phyloP scores from a whole-genome alignment of 2,329 filamentous ascomycete genomes.

The Aspergillus hiratsukae region DNA sequence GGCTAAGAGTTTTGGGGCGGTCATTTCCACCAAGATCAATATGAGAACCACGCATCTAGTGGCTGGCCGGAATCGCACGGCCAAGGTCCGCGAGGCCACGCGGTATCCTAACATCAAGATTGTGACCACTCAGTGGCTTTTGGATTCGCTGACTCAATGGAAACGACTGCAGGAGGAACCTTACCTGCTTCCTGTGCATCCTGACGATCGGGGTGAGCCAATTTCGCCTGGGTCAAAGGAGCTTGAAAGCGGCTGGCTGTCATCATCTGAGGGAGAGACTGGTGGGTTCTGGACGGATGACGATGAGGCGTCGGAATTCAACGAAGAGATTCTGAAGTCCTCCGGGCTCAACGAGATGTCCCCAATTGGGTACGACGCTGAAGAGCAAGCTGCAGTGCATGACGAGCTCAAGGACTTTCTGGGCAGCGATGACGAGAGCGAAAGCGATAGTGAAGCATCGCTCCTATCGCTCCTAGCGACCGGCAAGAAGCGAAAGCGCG shows the following conservation, averaged over 20 bases:
- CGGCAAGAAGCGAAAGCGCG: slow-evolving; percentile 38
- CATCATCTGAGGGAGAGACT: slow-evolving; percentile 46
- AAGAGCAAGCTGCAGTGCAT: slow-evolving; percentile 62
- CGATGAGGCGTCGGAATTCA: slow-evolving; percentile 28
- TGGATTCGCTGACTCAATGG: slow-evolving; percentile 82
- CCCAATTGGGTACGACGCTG: slow-evolving; percentile 53
- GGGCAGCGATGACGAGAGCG: slow-evolving; percentile 44
- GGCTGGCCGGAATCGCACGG: slow-evolving; percentile 64
- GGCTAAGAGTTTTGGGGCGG: slow-evolving; percentile 78
- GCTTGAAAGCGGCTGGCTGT: slow-evolving; percentile 42
- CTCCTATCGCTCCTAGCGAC: slow-evolving; percentile 11
- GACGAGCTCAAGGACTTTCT: slow-evolving; percentile 75
- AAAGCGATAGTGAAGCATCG: slow-evolving; percentile 46
- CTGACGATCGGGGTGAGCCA: slow-evolving; percentile 55
- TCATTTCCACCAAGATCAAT: slow-evolving; percentile 44
- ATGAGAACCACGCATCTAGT: slow-evolving; percentile 49
- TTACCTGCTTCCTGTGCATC: slow-evolving; percentile 73
- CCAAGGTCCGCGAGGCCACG: slow-evolving; percentile 84
- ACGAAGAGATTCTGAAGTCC: slow-evolving; percentile 49
- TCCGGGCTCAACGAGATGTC: slow-evolving; percentile 47
- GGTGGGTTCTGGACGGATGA: slow-evolving; percentile 45
- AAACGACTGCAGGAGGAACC: slow-evolving; percentile 70
- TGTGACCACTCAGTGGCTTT: slow-evolving; percentile 85
- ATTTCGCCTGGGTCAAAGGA: slow-evolving; percentile 40
- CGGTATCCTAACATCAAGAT: slow-evolving; percentile 79